Evolutionary conservation across 2,329 filamentous ascomycete genomes (phyloP), one percentile per base, ranked within the genome.

Genomic region (Botrytis medusae): DNA sequence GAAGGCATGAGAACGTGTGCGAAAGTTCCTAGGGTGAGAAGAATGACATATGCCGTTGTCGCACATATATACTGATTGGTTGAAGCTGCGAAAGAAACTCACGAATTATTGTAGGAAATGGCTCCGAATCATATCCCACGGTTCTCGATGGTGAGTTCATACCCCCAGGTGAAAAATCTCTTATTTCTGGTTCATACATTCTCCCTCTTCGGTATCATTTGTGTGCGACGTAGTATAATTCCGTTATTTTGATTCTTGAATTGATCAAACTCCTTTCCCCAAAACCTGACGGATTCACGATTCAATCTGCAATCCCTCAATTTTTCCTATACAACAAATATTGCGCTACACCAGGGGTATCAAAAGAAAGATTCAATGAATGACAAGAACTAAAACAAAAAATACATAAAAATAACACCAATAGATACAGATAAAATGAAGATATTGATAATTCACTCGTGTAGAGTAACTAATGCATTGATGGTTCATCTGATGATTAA

Each of bases 141-240:
- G 60, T 34, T 44, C 59, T 62, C 20, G 59, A 57, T n/a, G 72
- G 37, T 37, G 65, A 71, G 16, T 6, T n/a, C 32, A 73, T 57
- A 1, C 32, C 59, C 14, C 44, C n/a, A 25, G 71, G 67, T 20
- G 74, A 75, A 64, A 74, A 75, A 46, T 74, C 74, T 67, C 74
- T 68, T 54, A 70, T 48, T 44, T 57, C 57, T 42, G 74, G 34
- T 57, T 29, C 70, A 44, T 48, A n/a, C 44, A 73, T 73, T 20
- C 2, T 61, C 7, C 32, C 44, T 44, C 22, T 22, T 20, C 29
- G 40, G 18, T 40, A 69, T 64, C 37, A 32, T 40, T 51, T 61
- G 16, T 61, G 4, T 60, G 16, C 2, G 34, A 22, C 8, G 20
- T 29, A 42, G 18, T 37, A 25, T 12, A 20, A 4, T 69, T 42